Evolutionary conservation across 1,284 basidiomycete species (phyloP).

Genomic region (Sphagnurus paluster): DNA sequence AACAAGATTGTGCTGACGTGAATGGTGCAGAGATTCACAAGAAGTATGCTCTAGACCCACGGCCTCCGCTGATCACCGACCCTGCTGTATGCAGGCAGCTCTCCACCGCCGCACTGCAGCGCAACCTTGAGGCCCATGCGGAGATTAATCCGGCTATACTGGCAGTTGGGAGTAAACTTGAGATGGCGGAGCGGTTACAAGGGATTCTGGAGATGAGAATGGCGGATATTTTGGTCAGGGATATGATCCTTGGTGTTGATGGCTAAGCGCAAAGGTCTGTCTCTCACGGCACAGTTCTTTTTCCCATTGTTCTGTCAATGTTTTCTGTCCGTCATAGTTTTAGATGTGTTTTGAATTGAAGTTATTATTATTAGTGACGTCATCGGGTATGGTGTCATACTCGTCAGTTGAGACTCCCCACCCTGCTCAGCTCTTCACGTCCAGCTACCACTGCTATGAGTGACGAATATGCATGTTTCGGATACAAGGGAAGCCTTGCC

Average conservation of each 20-base stretch:
- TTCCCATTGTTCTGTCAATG: too few relatives aligned
- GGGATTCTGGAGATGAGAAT: slow-evolving; percentile 41
- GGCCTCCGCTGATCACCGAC: slow-evolving; percentile 49
- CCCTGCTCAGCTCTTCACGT: too few relatives aligned
- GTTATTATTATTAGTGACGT: too few relatives aligned
- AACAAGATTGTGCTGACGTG: background rate
- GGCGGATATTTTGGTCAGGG: slow-evolving; percentile 50
- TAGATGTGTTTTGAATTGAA: too few relatives aligned
- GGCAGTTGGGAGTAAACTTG: slow-evolving; percentile 36
- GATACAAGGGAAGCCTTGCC: slow-evolving; percentile 17
- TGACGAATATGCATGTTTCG: slow-evolving; percentile 18
- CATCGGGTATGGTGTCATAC: too few relatives aligned
- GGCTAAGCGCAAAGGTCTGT: too few relatives aligned
- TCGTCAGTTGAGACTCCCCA: too few relatives aligned
- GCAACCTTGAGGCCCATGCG: slow-evolving; percentile 57
- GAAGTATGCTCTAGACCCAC: slow-evolving; percentile 47
- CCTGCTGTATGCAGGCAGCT: slow-evolving; percentile 42
- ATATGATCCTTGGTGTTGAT: slow-evolving; percentile 36
- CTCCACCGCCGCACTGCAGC: slow-evolving; percentile 45
- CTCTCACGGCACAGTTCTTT: too few relatives aligned
- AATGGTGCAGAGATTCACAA: slow-evolving; percentile 39
- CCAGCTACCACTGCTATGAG: too few relatives aligned
- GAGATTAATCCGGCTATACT: slow-evolving; percentile 34
- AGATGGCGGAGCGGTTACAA: slow-evolving; percentile 39
- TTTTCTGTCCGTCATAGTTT: too few relatives aligned